These are phyloP conservation scores for Proteromonas lacertae DNA, from an alignment of 352 stramenopile species.

Conservation along the genomic window DNA sequence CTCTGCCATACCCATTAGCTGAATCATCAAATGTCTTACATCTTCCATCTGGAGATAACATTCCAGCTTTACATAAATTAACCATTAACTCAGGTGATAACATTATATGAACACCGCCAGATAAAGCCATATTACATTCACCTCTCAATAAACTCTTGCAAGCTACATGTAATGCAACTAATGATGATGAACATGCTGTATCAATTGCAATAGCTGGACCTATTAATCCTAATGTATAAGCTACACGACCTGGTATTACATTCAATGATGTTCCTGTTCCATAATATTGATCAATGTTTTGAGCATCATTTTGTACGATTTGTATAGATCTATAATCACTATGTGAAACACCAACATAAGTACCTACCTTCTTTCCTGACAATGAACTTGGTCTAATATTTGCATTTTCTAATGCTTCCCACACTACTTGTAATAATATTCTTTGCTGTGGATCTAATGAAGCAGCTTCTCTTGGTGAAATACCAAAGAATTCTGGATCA, in stretches of 20 bases:
- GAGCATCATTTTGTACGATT: too few species aligned
- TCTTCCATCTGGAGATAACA: too few species aligned
- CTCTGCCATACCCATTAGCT: constrained; percentile 15
- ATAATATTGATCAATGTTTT: not conserved
- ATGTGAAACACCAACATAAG: not conserved
- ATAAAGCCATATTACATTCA: constrained; percentile 5
- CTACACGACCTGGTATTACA: constrained; percentile 1
- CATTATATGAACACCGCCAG: constrained; percentile 5
- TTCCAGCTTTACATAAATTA: too few species aligned
- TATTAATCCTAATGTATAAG: constrained; percentile 4
- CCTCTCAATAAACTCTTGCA: not conserved
- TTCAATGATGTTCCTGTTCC: not conserved
- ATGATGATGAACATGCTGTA: constrained; percentile 5
- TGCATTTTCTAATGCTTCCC: not conserved
- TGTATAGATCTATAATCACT: too few species aligned
- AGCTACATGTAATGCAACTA: constrained; percentile 4
- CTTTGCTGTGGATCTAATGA: not conserved
- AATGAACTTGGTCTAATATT: not conserved
- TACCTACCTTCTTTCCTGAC: not conserved
- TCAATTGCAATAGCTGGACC: constrained; percentile 5
- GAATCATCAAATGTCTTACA: constrained; percentile 12
- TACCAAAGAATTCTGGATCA: not conserved
- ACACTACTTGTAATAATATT: not conserved
- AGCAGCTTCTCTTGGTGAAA: not conserved
- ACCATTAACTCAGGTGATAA: too few species aligned